Percentiles rank a stretch among this genome's conserved stretches.
phyloP scores from a whole-genome alignment of 73 alveolate genomes.

The Paramecium pentaurelia region DNA sequence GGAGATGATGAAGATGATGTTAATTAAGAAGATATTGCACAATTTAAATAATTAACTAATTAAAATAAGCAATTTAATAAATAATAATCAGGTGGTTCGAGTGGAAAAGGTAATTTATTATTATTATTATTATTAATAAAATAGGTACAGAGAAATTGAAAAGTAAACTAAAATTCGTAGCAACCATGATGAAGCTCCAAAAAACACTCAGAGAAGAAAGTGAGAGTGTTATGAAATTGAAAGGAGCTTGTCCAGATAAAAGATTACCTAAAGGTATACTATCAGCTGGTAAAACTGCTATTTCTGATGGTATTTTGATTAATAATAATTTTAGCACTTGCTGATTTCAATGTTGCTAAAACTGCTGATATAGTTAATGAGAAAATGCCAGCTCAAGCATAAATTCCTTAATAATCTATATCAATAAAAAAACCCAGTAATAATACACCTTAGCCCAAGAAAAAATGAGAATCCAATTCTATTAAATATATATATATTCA shows the following conservation, averaged over 20 bases:
- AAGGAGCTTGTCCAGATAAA: constrained; percentile 86
- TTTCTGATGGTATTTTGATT: background rate
- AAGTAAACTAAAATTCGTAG: constrained; percentile 51
- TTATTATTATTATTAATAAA: background rate
- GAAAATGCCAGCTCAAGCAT: constrained; percentile 29
- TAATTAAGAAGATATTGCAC: constrained; percentile 59
- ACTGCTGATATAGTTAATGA: constrained; percentile 39
- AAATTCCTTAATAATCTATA: constrained; percentile 39
- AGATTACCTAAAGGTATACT: constrained; percentile 80
- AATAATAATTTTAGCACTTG: background rate
- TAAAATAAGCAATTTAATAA: background rate
- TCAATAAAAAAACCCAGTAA: constrained; percentile 3
- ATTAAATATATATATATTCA: background rate
- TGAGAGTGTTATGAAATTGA: constrained; percentile 74
- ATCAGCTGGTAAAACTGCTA: constrained; percentile 78
- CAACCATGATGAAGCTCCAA: constrained; percentile 62
- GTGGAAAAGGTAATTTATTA: background rate
- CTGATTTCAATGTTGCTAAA: constrained; percentile 26
- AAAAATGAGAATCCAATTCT: constrained; percentile 24
- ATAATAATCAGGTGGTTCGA: background rate
- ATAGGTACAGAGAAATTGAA: constrained; percentile 36
- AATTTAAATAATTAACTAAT: constrained; percentile 45
- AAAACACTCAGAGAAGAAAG: constrained; percentile 81
- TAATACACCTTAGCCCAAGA: background rate
- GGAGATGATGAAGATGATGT: constrained; percentile 55